A percentile compares a stretch with the other conserved stretches of the same genome.
Evolutionary conservation across 768 basidiomycete species (phyloP).

Genomic region (Amanita brunnescens): DNA sequence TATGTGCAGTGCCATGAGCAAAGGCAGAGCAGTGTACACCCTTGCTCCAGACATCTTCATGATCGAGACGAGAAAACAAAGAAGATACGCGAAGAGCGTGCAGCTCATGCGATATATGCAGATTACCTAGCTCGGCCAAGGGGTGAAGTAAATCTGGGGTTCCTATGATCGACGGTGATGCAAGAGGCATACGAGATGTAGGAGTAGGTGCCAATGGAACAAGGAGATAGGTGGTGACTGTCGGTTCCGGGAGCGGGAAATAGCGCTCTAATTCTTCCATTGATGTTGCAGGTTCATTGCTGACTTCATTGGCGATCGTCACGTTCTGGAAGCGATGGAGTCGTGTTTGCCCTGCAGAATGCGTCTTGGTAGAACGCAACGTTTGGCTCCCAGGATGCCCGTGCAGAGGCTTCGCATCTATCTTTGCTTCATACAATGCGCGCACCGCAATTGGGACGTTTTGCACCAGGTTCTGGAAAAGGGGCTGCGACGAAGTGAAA

Average conservation of each 20-base stretch:
- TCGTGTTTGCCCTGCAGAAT: neutral
- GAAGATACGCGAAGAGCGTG: constrained; percentile 61
- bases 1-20: constrained; percentile 30
- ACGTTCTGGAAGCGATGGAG: neutral
- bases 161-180: constrained; percentile 14
- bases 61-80: constrained; percentile 64
- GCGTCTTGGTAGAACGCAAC: neutral
- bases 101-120: constrained; percentile 43
- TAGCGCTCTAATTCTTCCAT: constrained; percentile 46
- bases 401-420: constrained; percentile 36
- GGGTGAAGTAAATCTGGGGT: constrained; percentile 14
- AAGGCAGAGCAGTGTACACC: constrained; percentile 56
- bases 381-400: neutral
- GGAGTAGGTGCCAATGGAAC: constrained; percentile 75
- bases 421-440: constrained; percentile 67
- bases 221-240: constrained; percentile 57
- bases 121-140: constrained; percentile 13
- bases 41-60: constrained; percentile 57
- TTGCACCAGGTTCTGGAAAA: constrained; percentile 74
- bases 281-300: neutral
- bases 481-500: constrained; percentile 63
- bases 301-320: neutral
- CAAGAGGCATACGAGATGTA: constrained; percentile 54
- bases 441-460: constrained; percentile 74
- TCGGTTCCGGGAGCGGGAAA: constrained; percentile 35